Conservation (phyloP, 129 eudicot genomes). For the Flaveria trinervia region DNA sequence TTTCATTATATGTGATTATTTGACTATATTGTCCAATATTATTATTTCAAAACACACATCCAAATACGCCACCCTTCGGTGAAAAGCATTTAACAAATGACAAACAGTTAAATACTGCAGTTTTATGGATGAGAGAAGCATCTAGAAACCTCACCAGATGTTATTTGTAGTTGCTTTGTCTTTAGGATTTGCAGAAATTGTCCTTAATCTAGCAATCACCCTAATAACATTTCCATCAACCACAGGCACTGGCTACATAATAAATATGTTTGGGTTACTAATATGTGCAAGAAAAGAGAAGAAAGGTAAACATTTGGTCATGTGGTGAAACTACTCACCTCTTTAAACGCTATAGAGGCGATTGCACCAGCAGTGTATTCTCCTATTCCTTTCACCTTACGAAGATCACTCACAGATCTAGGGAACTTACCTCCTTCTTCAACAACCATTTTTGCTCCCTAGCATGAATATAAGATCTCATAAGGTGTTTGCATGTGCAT, state of each 20-base stretch:
- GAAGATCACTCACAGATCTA: slow-evolving; percentile 52
- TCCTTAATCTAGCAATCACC: slow-evolving; percentile 83
- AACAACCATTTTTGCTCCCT: slow-evolving; percentile 91
- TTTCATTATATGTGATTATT: neutral
- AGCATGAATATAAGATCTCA: neutral
- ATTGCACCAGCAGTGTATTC: slow-evolving; percentile 97
- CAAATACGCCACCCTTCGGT: neutral
- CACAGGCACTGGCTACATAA: slow-evolving; percentile 81
- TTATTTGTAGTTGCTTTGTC: slow-evolving; percentile 53
- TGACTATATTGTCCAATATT: neutral
- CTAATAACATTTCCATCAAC: slow-evolving; percentile 96
- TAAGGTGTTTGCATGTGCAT: slow-evolving; percentile 2
- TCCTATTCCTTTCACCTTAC: slow-evolving; percentile 79
- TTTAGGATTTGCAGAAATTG: slow-evolving; percentile 94
- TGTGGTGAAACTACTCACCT: slow-evolving; percentile 43
- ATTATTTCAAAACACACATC: neutral
- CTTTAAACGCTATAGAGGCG: slow-evolving; percentile 84
- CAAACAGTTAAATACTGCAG: neutral
- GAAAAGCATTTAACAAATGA: neutral
- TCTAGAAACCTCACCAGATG: slow-evolving; percentile 58
- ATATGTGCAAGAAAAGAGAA: neutral
- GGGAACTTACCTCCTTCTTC: slow-evolving; percentile 83
- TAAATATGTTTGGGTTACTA: slow-evolving; percentile 2
- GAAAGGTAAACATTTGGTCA: neutral
- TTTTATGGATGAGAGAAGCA: neutral